Evolutionary conservation across 805 yeast species (phyloP).

Genomic region (Yueomyces sp.): DNA sequence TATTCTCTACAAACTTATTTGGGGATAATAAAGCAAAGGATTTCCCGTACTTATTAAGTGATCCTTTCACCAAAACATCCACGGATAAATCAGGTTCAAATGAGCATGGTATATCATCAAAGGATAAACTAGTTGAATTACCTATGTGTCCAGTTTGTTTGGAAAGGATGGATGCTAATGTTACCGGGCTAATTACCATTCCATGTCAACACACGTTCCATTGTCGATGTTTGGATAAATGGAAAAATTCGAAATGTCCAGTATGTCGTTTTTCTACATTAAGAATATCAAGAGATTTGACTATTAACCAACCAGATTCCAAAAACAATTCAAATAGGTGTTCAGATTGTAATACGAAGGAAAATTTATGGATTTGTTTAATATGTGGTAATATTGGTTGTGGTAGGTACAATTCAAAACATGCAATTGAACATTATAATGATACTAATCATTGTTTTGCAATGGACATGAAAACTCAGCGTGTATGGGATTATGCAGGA

Average conservation of each 20-base stretch:
- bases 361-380: conserved; percentile 77
- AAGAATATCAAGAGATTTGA: conserved; percentile 15
- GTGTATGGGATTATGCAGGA: conserved; percentile 93
- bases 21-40: conserved; percentile 8
- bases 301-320: conserved; percentile 16
- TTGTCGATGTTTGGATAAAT: conserved; percentile 73
- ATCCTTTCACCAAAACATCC: conserved; percentile 46
- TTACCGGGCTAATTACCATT: conserved; percentile 73
- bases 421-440: conserved; percentile 72
- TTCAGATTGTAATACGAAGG: conserved; percentile 39
- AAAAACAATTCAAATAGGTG: conserved; percentile 27
- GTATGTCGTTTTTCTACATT: conserved; percentile 69
- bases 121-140: conserved; percentile 31
- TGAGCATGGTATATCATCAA: conserved; percentile 7
- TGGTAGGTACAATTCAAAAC: conserved; percentile 75
- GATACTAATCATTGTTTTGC: conserved; percentile 78
- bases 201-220: conserved; percentile 92
- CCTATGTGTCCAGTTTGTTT: conserved; percentile 92
- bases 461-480: conserved; percentile 70
- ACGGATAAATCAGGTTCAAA: conserved; percentile 10
- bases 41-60: conserved; percentile 57
- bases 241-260: conserved; percentile 87
- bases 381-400: conserved; percentile 91
- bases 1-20: conserved; percentile 25
- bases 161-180: conserved; percentile 70